phyloP scores from a whole-genome alignment of 2,329 filamentous ascomycete genomes.

The Fusarium tuaranense region DNA sequence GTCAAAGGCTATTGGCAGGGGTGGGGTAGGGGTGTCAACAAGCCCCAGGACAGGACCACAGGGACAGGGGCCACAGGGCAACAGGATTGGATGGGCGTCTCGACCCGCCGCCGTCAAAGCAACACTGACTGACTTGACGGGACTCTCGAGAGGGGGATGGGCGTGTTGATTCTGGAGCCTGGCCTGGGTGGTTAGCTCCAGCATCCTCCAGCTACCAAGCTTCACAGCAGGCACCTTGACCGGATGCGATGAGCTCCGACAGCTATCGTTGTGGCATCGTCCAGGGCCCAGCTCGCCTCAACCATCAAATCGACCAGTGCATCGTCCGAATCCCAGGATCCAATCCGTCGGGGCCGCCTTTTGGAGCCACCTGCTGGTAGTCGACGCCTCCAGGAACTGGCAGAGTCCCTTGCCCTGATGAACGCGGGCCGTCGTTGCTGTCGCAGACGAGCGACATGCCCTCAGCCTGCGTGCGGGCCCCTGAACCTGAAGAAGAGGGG shows the following conservation, averaged over 20 bases:
- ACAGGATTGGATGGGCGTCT: slow-evolving; percentile 30
- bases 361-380: slow-evolving; percentile 4
- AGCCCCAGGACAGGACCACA: background rate
- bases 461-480: slow-evolving; percentile 4
- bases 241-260: slow-evolving; percentile 37
- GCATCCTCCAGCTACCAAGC: background rate
- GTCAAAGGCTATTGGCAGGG: slow-evolving; percentile 7
- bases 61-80: background rate
- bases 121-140: slow-evolving; percentile 26
- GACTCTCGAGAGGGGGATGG: slow-evolving; percentile 16
- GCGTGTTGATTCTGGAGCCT: slow-evolving; percentile 13
- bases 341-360: slow-evolving; percentile 3
- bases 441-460: slow-evolving; percentile 13
- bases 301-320: background rate
- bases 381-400: background rate
- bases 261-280: slow-evolving; percentile 8
- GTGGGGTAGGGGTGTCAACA: background rate
- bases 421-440: slow-evolving; percentile 1
- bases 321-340: slow-evolving; percentile 8
- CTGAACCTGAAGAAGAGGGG: background rate
- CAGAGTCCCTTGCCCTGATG: slow-evolving; percentile 1
- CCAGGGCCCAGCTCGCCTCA: slow-evolving; percentile 9
- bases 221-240: slow-evolving; percentile 18
- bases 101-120: slow-evolving; percentile 35
- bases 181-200: slow-evolving; percentile 22